A percentile compares a stretch with the other conserved stretches of the same genome.
These are phyloP conservation scores for Fusarium nelsonii DNA, from an alignment of 2,329 filamentous ascomycete species.

Conservation along the genomic window DNA sequence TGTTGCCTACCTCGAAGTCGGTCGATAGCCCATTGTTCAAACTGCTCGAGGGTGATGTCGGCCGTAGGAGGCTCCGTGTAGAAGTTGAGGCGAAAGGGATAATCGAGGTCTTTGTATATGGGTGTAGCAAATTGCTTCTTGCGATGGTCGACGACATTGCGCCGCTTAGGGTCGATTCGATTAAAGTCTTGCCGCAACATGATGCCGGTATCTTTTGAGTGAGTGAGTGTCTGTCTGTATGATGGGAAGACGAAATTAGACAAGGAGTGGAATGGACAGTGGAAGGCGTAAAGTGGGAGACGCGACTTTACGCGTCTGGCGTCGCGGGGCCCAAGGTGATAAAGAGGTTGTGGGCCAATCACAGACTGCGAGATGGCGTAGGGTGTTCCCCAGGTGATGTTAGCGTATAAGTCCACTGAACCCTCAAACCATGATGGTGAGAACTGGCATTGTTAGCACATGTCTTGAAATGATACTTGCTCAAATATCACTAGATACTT, in stretches of 20 bases:
- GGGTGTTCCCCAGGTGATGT: conserved; percentile 21
- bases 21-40: conserved; percentile 99
- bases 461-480: no score
- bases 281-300: conserved; percentile 45
- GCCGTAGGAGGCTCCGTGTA: conserved; percentile 89
- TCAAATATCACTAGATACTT: no score
- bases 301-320: conserved; percentile 52
- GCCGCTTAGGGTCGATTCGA: conserved; percentile 76
- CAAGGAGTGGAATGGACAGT: conserved; percentile 30
- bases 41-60: conserved; percentile 96
- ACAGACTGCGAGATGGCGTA: neutral
- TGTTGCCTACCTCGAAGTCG: conserved; percentile 76
- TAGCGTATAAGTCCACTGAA: neutral
- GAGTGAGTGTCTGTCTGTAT: conserved; percentile 10
- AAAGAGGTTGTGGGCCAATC: conserved; percentile 40
- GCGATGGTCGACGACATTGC: conserved; percentile 80
- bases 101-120: conserved; percentile 80
- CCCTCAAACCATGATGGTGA: neutral
- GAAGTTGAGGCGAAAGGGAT: conserved; percentile 90
- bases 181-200: conserved; percentile 67
- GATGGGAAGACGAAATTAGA: conserved; percentile 22
- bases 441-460: no score
- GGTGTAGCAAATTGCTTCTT: conserved; percentile 88
- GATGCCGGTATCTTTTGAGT: conserved; percentile 28
- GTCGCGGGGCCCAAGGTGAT: conserved; percentile 45